Base-by-base conservation (phyloP, 495 filamentous ascomycete species). In the Xylaria cubensis region DNA sequence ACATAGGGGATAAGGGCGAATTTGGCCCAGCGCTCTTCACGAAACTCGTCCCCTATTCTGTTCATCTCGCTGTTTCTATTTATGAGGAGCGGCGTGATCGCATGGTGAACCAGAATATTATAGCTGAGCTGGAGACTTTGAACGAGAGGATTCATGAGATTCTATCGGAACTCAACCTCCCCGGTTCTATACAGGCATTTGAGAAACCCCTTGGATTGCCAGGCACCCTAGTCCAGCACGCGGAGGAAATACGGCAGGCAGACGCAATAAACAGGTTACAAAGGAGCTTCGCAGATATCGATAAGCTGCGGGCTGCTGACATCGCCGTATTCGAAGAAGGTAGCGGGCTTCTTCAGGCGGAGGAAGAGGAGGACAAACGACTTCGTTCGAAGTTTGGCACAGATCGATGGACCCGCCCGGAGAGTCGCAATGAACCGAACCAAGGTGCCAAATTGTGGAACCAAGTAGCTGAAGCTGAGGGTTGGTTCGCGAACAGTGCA, bases 151-250 rank as follows among this genome's bases (percentile, higher is more conserved):
- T 98, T 10, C 90, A 97, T 75, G 93, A 97, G 79, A 86, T 94
- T 6, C 81, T 98, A 32, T 90, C 92, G 44, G 93, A 91, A 12
- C 83, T 98, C 17, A 97, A 97, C 73, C 88, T 99, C 0, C 96
- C 96, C 0, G 96, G 96, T 2, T 97, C 95, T 1, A 82, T 99
- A 3, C 97, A 98, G 78, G 96, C 97, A 0, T 85, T 99, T 0
- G 96, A 99, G 74, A 99, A 97, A 76, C 95, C 96, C 0, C 87
- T 99, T 0, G 96, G 96, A 0, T 82, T 99, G n/a, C 96, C 96
- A 1, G 92, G 92, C 8, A 91, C 88, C 0, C 81, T 99, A 4
- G 87, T 93, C 10, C 91, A 94, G 13, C 96, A 98, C 76, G 96
- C 96, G 10, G 97, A 99, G 75, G 96, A 98, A 76, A 91, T 99